Conservation (phyloP, 169 alveolate genomes). For the Plasmodium chabaudi region DNA sequence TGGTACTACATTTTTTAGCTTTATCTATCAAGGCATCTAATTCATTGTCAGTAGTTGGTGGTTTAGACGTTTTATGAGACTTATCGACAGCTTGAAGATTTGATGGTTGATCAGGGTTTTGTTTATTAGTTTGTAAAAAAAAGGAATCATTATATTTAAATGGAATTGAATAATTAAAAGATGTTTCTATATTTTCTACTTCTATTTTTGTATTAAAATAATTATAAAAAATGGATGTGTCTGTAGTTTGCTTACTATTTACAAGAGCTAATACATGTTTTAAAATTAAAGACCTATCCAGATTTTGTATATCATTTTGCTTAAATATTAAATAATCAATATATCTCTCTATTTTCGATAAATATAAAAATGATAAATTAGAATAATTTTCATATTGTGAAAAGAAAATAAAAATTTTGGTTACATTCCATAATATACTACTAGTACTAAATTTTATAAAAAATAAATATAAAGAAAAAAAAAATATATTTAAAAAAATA, state of each 20-base stretch:
- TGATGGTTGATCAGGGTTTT: too few species aligned
- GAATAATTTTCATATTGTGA: conserved; percentile 8
- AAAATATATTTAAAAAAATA: conserved; percentile 25
- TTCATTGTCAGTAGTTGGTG: neutral
- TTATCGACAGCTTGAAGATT: too few species aligned
- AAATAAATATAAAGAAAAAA: conserved; percentile 49
- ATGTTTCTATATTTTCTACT: neutral
- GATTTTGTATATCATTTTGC: conserved; percentile 13
- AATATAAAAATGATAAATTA: conserved; percentile 1
- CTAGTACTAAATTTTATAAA: conserved; percentile 28
- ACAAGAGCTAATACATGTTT: conserved; percentile 13
- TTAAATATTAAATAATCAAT: conserved; percentile 9
- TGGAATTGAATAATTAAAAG: conserved; percentile 16
- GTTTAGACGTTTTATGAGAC: neutral
- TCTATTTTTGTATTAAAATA: neutral
- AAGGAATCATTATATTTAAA: conserved; percentile 64
- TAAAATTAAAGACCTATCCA: conserved; percentile 24
- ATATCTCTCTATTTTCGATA: conserved; percentile 5
- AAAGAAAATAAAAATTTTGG: conserved; percentile 46
- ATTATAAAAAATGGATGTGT: conserved; percentile 1
- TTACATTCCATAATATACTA: conserved; percentile 56
- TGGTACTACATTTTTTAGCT: neutral
- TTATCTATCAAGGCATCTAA: neutral
- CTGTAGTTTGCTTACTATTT: neutral
- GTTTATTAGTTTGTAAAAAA: neutral